A percentile compares a stretch with the other conserved stretches of the same genome.
phyloP scores from a whole-genome alignment of 352 stramenopile genomes.

The Phytopythium mirpurense region DNA sequence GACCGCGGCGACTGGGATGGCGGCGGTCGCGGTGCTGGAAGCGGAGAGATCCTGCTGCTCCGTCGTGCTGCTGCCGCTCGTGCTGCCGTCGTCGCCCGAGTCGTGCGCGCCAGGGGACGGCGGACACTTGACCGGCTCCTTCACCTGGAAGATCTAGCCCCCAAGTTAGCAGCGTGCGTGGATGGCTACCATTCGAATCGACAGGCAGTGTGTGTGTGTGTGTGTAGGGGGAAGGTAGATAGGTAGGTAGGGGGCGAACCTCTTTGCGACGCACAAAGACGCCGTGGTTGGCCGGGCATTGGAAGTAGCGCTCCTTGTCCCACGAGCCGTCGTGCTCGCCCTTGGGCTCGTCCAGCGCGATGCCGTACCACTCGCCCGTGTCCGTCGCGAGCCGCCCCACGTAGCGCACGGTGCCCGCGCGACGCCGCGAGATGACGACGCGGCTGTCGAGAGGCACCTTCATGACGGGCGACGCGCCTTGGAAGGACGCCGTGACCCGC shows the following conservation, averaged over 20 bases:
- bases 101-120: slow-evolving; percentile 33
- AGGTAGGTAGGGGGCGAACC: too few relatives aligned
- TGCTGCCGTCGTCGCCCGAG: slow-evolving; percentile 38
- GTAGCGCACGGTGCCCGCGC: slow-evolving; percentile 53
- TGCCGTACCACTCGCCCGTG: slow-evolving; percentile 60
- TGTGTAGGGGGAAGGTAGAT: too few relatives aligned
- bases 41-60: slow-evolving; percentile 7
- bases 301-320: slow-evolving; percentile 48
- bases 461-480: slow-evolving; percentile 23
- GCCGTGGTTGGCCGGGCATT: slow-evolving; percentile 41
- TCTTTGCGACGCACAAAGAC: slow-evolving; percentile 65
- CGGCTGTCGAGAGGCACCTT: slow-evolving; percentile 47
- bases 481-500: slow-evolving; percentile 14
- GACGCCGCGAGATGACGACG: slow-evolving; percentile 50
- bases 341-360: slow-evolving; percentile 59
- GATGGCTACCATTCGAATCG: too few relatives aligned
- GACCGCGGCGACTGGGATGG: slow-evolving; percentile 2
- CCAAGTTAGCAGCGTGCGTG: too few relatives aligned
- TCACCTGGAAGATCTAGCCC: slow-evolving; percentile 39
- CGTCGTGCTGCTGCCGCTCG: slow-evolving; percentile 24
- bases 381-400: slow-evolving; percentile 52
- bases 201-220: too few relatives aligned
- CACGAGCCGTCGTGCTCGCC: slow-evolving; percentile 45
- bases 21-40: slow-evolving; percentile 3
- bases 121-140: slow-evolving; percentile 38